phyloP scores from a whole-genome alignment of 768 basidiomycete genomes.

The Termitomyces sp. region DNA sequence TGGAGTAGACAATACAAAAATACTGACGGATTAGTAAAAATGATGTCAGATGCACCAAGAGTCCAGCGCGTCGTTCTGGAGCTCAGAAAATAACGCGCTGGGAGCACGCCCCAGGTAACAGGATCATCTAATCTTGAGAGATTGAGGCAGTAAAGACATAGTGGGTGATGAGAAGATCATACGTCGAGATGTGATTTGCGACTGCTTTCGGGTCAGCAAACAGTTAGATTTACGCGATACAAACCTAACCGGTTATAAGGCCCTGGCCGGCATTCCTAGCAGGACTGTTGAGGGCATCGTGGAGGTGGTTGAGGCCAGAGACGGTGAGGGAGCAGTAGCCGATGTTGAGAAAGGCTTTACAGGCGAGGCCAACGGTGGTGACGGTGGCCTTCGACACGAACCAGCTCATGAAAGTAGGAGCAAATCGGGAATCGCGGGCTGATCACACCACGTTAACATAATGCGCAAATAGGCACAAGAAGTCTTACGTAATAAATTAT shows the following conservation, averaged over 20 bases:
- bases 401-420: conserved; percentile 29
- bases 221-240: not conserved
- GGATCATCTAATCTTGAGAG: conserved; percentile 72
- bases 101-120: conserved; percentile 84
- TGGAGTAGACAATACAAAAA: conserved; percentile 6
- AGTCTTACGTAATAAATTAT: conserved; percentile 18
- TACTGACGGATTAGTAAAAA: conserved; percentile 89
- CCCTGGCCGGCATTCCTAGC: conserved; percentile 52
- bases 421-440: too few species aligned
- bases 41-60: conserved; percentile 87
- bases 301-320: conserved; percentile 62
- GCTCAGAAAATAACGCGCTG: conserved; percentile 54
- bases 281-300: conserved; percentile 53
- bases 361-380: conserved; percentile 66
- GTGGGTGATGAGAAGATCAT: conserved; percentile 24
- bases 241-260: conserved; percentile 63
- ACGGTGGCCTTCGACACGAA: conserved; percentile 60
- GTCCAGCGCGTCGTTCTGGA: conserved; percentile 79
- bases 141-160: conserved; percentile 1
- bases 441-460: too few species aligned
- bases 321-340: conserved; percentile 69
- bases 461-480: not conserved
- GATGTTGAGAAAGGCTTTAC: conserved; percentile 71
- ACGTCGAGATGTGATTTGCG: conserved; percentile 94
- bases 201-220: conserved; percentile 43